A percentile compares a stretch with the other conserved stretches of the same genome.
phyloP scores from a whole-genome alignment of 2,329 filamentous ascomycete genomes.

The Stylonectria norvegica region DNA sequence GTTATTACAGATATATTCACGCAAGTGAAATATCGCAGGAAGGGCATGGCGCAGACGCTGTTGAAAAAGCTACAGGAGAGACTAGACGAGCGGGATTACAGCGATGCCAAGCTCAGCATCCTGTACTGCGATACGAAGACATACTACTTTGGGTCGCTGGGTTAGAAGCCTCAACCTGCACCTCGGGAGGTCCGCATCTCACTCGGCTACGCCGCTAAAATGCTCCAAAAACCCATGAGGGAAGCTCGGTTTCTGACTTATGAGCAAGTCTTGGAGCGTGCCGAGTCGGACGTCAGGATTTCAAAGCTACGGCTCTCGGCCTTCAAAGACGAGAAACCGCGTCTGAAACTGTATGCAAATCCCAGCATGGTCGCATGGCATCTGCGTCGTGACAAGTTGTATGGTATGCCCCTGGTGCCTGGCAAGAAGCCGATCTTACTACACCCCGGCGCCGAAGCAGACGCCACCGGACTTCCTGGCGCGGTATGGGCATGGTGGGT shows the following conservation, averaged over 20 bases:
- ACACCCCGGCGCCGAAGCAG: constrained; percentile 8
- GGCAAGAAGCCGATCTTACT: background rate
- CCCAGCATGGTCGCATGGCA: constrained; percentile 32
- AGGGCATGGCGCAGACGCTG: constrained; percentile 36
- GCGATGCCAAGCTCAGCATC: constrained; percentile 31
- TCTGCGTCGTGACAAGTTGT: constrained; percentile 29
- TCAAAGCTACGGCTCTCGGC: constrained; percentile 22
- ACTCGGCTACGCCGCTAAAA: constrained; percentile 19
- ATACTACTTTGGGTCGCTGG: constrained; percentile 33
- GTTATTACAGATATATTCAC: constrained; percentile 37
- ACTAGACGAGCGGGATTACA: constrained; percentile 27
- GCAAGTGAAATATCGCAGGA: constrained; percentile 29
- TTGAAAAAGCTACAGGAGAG: constrained; percentile 30
- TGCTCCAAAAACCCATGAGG: constrained; percentile 15
- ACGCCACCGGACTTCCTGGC: constrained; percentile 9
- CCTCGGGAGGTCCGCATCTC: constrained; percentile 33
- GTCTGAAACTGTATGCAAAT: constrained; percentile 35
- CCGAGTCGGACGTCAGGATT: constrained; percentile 24
- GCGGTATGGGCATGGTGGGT: constrained; percentile 35
- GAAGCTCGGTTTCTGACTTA: constrained; percentile 22
- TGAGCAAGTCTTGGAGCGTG: constrained; percentile 18
- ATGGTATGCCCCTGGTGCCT: constrained; percentile 21
- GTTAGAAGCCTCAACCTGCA: constrained; percentile 33
- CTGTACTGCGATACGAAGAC: constrained; percentile 35
- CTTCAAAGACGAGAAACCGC: constrained; percentile 24